Percentiles rank a stretch among this genome's conserved stretches.
These are phyloP conservation scores for Aspergillus japonicus DNA, from an alignment of 2,329 filamentous ascomycete genomes.

Conservation along the genomic window DNA sequence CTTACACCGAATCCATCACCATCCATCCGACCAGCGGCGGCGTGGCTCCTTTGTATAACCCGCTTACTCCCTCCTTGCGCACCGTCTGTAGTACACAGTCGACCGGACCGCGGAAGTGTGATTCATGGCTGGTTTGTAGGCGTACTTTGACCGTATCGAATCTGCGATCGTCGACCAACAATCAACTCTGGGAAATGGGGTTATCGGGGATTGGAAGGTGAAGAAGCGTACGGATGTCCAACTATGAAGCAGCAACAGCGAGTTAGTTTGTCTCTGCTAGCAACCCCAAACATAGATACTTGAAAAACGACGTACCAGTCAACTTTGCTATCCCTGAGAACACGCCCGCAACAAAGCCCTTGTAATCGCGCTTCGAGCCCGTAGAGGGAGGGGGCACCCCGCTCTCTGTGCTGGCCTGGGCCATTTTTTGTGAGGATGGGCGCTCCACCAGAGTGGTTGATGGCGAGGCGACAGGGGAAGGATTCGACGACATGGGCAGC, in stretches of 20 bases:
- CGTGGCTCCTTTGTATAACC: conserved; percentile 91
- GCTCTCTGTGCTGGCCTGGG: conserved; percentile 5
- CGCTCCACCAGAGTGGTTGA: conserved; percentile 7
- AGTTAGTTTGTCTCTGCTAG: background rate
- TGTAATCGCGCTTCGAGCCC: conserved; percentile 62
- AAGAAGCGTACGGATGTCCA: conserved; percentile 56
- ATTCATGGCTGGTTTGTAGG: conserved; percentile 75
- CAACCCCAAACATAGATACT: background rate
- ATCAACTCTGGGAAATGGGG: background rate
- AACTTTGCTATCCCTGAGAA: conserved; percentile 93
- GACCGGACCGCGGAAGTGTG: conserved; percentile 80
- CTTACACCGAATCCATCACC: conserved; percentile 82
- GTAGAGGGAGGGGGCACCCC: conserved; percentile 15
- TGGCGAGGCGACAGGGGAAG: conserved; percentile 7
- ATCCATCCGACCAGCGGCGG: conserved; percentile 96
- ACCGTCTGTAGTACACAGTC: conserved; percentile 84
- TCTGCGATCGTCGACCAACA: conserved; percentile 37
- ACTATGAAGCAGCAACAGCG: conserved; percentile 35
- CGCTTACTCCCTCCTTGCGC: conserved; percentile 77
- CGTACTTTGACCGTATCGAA: conserved; percentile 98
- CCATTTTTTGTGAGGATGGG: conserved; percentile 6
- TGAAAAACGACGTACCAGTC: conserved; percentile 57
- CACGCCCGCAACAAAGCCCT: conserved; percentile 95
- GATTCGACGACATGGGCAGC: conserved; percentile 24
- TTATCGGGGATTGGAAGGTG: background rate